Base-by-base conservation (phyloP, 768 basidiomycete genomes). In the Boletus pseudopeckii region DNA sequence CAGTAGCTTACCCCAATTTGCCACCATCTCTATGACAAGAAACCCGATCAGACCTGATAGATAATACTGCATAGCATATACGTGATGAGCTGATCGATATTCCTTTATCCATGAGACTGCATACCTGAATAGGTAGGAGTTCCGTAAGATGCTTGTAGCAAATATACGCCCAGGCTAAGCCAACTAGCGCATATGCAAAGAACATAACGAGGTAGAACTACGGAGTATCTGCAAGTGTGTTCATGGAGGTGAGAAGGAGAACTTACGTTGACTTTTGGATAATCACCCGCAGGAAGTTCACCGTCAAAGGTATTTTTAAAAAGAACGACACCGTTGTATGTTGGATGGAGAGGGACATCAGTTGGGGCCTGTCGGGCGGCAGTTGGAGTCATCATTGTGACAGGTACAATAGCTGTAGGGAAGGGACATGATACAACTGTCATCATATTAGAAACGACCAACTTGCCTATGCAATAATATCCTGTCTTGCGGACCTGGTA, bases 221-320 rank as follows among this genome's bases (percentile, higher is more conserved):
- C 26, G 39, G 10, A 11, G 10, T 2, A 28, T 52, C 24, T 44
- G 18, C 1, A 46, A 41, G 34, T 37, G 18, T 32, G 40, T 30
- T 26, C 24, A 46, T 39, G 17, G 50, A 38, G 60, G 22, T 18
- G 42, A 47, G 22, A 18, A 44, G 18, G 44, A n/a, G 9, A 33
- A 70, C 90, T 63, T 69, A 97, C 94, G 53, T 83, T 87, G 68
- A 98, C 90, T 83, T 98, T 98, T 11, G 97, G 97, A 71, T 98
- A 97, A 68, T 99, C 97, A 6, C 90, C 81, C 7, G 95, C 94
- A 13, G 96, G 82, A 20, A 99, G 77, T 67, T 89, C 83, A 18
- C 97, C 97, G 26, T 87, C 76, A 65, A 98, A 98, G 2, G 79
- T 83, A 70, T 97, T 98, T 62, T 79, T 80, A 77, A 99, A 98